Conservation (phyloP, 2,329 filamentous ascomycete species). For the Aspergillus fumigatiaffinis region DNA sequence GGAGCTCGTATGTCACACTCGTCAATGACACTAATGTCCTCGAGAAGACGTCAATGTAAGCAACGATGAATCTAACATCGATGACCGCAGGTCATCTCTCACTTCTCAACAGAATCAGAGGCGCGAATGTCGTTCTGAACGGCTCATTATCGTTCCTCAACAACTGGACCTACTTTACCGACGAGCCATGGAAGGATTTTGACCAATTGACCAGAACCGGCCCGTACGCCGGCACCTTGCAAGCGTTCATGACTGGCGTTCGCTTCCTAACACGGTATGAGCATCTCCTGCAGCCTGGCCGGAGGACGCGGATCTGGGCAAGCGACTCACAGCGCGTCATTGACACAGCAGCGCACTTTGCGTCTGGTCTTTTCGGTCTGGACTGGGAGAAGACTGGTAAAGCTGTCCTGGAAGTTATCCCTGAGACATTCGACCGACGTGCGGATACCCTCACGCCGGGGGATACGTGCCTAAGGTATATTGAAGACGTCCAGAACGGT, state of each 20-base stretch:
- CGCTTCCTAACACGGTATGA: slow-evolving; percentile 52
- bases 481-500: slow-evolving; percentile 38
- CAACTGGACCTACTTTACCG: slow-evolving; percentile 53
- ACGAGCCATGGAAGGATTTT: slow-evolving; percentile 42
- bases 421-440: slow-evolving; percentile 48
- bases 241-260: slow-evolving; percentile 53
- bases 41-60: background rate
- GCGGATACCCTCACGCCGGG: slow-evolving; percentile 57
- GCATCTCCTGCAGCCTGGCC: slow-evolving; percentile 39
- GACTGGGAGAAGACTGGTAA: slow-evolving; percentile 37
- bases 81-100: slow-evolving; percentile 42
- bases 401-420: slow-evolving; percentile 50
- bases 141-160: slow-evolving; percentile 54
- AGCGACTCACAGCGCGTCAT: slow-evolving; percentile 53
- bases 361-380: slow-evolving; percentile 52
- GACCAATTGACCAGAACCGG: slow-evolving; percentile 54
- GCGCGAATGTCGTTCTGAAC: slow-evolving; percentile 38
- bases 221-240: slow-evolving; percentile 53
- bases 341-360: slow-evolving; percentile 55
- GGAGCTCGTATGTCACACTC: slow-evolving; percentile 45
- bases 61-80: slow-evolving; percentile 1
- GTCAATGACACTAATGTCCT: background rate
- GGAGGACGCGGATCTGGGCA: slow-evolving; percentile 50
- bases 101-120: slow-evolving; percentile 47
- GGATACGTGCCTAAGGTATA: slow-evolving; percentile 39